A percentile compares a stretch with the other conserved stretches of the same genome.
phyloP scores from a whole-genome alignment of 2,329 filamentous ascomycete species.

The Pestalotiopsis fici region DNA sequence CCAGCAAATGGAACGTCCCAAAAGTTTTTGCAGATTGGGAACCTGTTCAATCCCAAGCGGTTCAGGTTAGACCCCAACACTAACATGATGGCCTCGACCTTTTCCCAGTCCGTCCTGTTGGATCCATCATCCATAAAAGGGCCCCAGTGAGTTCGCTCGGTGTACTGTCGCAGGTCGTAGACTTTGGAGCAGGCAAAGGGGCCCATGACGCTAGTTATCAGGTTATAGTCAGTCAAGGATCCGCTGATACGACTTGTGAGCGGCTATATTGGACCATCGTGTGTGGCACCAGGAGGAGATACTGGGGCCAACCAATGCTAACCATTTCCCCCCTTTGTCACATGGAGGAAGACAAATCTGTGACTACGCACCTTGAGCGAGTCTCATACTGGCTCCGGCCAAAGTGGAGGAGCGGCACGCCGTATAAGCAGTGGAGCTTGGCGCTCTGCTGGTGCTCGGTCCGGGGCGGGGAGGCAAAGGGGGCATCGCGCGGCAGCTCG shows the following conservation, averaged over 20 bases:
- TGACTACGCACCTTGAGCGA: conserved; percentile 19
- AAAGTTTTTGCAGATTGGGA: conserved; percentile 49
- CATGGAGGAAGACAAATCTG: conserved; percentile 23
- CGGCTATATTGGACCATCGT: background rate
- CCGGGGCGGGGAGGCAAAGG: conserved; percentile 32
- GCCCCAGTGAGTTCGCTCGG: conserved; percentile 63
- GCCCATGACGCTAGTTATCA: conserved; percentile 9
- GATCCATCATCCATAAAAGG: conserved; percentile 68
- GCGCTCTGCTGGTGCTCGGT: conserved; percentile 64
- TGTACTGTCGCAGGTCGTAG: conserved; percentile 74
- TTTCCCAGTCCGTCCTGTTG: conserved; percentile 74
- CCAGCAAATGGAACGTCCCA: conserved; percentile 60
- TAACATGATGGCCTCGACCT: conserved; percentile 73
- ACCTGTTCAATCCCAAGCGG: conserved; percentile 42
- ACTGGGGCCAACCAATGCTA: background rate
- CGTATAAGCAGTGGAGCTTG: conserved; percentile 70
- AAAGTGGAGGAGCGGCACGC: conserved; percentile 52
- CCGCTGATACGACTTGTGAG: background rate
- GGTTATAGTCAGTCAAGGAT: background rate
- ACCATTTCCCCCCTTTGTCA: background rate
- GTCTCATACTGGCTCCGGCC: conserved; percentile 31
- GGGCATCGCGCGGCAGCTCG: conserved; percentile 17
- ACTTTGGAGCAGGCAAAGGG: conserved; percentile 69
- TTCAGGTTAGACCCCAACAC: conserved; percentile 65
- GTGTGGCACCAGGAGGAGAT: background rate